Evolutionary conservation across 75 land plant genomes (phyloP).

Genomic region (Gnetum montanum): DNA sequence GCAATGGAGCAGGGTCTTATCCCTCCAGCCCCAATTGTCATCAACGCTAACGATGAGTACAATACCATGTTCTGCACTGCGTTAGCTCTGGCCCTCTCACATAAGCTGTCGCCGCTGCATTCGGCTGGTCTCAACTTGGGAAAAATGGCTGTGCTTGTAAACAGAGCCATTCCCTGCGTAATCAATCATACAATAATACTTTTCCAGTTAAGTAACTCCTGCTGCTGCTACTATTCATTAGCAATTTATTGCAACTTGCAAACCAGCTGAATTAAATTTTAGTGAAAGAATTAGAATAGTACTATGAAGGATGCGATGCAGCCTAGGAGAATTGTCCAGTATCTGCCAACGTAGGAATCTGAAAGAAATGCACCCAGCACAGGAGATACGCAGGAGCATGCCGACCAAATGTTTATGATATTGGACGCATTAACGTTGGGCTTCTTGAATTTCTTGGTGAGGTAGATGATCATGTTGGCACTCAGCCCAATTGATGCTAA

Average conservation of each 20-base stretch:
- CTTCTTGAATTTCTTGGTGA: constrained; percentile 26
- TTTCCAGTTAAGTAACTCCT: not conserved
- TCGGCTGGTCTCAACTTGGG: constrained; percentile 37
- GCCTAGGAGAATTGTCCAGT: constrained; percentile 29
- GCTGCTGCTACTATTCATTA: not conserved
- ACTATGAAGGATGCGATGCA: constrained; percentile 39
- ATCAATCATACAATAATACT: not conserved
- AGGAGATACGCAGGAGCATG: constrained; percentile 36
- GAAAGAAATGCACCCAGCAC: constrained; percentile 52
- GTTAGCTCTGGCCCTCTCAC: constrained; percentile 13
- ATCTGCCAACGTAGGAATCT: constrained; percentile 42
- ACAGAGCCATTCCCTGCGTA: constrained; percentile 55
- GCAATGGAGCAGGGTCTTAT: constrained; percentile 67
- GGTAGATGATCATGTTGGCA: constrained; percentile 49
- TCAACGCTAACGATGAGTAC: constrained; percentile 18
- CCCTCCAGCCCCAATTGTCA: constrained; percentile 44
- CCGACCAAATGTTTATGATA: constrained; percentile 31
- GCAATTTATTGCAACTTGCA: not conserved
- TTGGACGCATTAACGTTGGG: constrained; percentile 34
- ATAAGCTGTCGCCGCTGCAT: constrained; percentile 6
- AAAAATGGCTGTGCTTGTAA: constrained; percentile 44
- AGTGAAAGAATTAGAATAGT: not conserved
- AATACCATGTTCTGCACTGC: constrained; percentile 29
- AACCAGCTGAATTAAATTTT: not conserved
- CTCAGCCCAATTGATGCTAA: constrained; percentile 43